These are phyloP conservation scores for Henckelia pumila DNA, from an alignment of 257 asterid genomes.

Conservation along the genomic window DNA sequence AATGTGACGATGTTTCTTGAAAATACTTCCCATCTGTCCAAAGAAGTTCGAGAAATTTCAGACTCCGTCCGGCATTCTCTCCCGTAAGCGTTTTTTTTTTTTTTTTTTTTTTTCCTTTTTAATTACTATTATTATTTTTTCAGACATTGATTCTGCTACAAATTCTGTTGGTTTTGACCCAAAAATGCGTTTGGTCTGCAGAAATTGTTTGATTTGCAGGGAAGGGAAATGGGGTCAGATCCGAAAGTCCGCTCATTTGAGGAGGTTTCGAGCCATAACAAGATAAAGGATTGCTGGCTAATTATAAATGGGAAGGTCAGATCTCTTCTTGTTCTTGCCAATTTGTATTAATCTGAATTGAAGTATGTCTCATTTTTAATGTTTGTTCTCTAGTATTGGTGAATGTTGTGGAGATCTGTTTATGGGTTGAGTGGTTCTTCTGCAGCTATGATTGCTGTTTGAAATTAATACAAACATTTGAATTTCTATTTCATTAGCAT, in stretches of 20 bases:
- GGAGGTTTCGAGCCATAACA: slow-evolving; percentile 76
- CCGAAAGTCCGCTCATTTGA: slow-evolving; percentile 50
- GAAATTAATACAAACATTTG: not conserved
- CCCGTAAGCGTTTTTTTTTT: no score
- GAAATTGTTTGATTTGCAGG: slow-evolving; percentile 21
- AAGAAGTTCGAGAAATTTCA: no score
- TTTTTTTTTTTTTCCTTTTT: not conserved
- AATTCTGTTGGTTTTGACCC: not conserved
- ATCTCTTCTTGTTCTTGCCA: slow-evolving; percentile 17
- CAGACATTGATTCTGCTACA: slow-evolving; percentile 5
- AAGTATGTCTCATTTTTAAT: not conserved
- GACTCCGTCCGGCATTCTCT: no score
- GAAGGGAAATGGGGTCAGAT: slow-evolving; percentile 57
- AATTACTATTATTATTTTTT: not conserved
- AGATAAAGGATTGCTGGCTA: slow-evolving; percentile 86
- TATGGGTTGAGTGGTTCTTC: not conserved
- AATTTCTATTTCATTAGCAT: no score
- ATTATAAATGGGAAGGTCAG: slow-evolving; percentile 77
- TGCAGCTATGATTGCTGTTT: not conserved
- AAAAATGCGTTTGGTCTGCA: slow-evolving; percentile 9
- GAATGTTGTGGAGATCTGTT: no score
- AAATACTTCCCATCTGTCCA: no score
- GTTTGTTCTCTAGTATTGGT: not conserved
- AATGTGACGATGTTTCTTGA: no score
- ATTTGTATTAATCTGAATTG: not conserved